Conservation (phyloP, 805 yeast species). For the Nakazawaea ishiwadae region DNA sequence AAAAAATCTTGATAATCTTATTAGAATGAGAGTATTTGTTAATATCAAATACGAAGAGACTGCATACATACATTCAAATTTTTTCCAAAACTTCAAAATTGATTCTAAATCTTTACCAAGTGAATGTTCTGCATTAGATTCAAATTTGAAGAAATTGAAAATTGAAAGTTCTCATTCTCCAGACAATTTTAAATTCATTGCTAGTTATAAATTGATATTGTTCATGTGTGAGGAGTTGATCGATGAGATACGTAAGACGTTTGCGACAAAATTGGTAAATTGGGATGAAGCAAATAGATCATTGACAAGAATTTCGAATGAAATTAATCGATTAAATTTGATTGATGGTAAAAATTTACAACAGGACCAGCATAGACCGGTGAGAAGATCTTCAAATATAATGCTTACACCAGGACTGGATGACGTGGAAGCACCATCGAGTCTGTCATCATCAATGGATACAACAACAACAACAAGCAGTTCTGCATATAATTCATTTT, state of each 20-base stretch:
- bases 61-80: constrained; percentile 12
- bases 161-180: neutral
- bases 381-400: constrained; percentile 1
- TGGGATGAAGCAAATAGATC: constrained; percentile 1
- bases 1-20: constrained; percentile 27
- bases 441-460: no score
- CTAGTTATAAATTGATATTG: constrained; percentile 6
- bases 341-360: constrained; percentile 2
- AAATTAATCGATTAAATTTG: constrained; percentile 1
- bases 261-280: neutral
- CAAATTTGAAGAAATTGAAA: neutral
- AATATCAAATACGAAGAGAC: constrained; percentile 32
- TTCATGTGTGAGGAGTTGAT: constrained; percentile 9
- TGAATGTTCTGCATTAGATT: neutral
- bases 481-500: constrained; percentile 4
- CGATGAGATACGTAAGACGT: neutral
- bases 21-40: constrained; percentile 30
- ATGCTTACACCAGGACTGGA: neutral
- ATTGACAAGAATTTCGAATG: neutral
- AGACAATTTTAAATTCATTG: neutral
- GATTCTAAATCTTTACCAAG: constrained; percentile 6
- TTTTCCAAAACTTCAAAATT: constrained; percentile 12
- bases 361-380: neutral
- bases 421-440: no score
- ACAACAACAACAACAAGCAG: neutral